A percentile compares a stretch with the other conserved stretches of the same genome.
phyloP scores from a whole-genome alignment of 306 rosid genomes.

The Casuarina glauca region DNA sequence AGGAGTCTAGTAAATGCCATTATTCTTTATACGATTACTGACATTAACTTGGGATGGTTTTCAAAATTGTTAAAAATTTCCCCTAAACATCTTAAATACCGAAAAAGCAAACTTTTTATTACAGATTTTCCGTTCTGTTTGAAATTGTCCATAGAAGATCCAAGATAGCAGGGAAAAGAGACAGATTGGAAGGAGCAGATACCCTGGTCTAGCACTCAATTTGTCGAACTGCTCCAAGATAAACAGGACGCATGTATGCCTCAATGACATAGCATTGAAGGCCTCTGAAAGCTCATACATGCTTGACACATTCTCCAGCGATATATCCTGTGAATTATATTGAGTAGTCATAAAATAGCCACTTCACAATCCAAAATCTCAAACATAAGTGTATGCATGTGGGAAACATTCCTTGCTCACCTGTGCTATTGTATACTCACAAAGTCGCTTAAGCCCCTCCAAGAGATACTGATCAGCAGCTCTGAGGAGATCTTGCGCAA shows the following conservation, averaged over 20 bases:
- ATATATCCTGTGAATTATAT: constrained; percentile 69
- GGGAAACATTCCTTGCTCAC: constrained; percentile 42
- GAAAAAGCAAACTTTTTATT: neutral
- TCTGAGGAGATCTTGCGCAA: constrained; percentile 96
- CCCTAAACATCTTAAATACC: neutral
- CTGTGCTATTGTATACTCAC: constrained; percentile 93
- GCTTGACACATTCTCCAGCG: constrained; percentile 77
- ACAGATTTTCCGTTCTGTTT: neutral
- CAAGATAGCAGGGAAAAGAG: neutral
- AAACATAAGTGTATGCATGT: too few relatives aligned
- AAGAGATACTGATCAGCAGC: constrained; percentile 99
- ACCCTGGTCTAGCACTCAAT: constrained; percentile 90
- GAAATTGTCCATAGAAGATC: neutral
- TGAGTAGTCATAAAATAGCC: constrained; percentile 19
- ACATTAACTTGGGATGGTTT: neutral
- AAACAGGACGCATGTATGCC: constrained; percentile 89
- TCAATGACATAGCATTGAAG: constrained; percentile 85
- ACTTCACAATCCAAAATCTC: constrained; percentile 12
- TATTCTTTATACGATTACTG: neutral
- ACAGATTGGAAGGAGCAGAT: constrained; percentile 34
- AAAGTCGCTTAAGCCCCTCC: constrained; percentile 95
- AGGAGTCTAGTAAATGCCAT: neutral
- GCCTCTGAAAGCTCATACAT: constrained; percentile 99
- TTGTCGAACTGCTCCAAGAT: constrained; percentile 89
- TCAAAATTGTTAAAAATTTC: neutral